phyloP scores from a whole-genome alignment of 495 filamentous ascomycete genomes.

The Podospora conica region DNA sequence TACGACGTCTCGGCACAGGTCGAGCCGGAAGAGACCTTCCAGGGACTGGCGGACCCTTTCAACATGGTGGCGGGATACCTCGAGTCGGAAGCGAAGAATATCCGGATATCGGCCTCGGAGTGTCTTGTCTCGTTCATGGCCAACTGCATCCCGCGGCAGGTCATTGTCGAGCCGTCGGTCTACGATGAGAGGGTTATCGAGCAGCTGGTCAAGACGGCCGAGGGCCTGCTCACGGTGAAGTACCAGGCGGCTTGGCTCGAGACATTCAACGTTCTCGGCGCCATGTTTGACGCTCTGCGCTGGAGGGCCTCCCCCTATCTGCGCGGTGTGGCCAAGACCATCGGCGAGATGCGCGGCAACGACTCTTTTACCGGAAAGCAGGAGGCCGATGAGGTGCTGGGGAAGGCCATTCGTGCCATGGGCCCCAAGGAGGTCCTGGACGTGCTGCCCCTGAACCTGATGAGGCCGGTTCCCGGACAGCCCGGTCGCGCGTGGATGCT shows the following conservation, averaged over 20 bases:
- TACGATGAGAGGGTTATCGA: constrained; percentile 81
- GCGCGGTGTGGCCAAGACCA: constrained; percentile 59
- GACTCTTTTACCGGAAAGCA: constrained; percentile 91
- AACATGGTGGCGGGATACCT: constrained; percentile 70
- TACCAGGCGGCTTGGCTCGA: constrained; percentile 95
- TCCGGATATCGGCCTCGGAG: constrained; percentile 87
- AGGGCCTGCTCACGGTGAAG: constrained; percentile 73
- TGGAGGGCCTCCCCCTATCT: constrained; percentile 79
- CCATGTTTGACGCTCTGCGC: constrained; percentile 76
- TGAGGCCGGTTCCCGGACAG: constrained; percentile 64
- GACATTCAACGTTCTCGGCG: constrained; percentile 83
- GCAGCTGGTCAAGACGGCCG: constrained; percentile 60
- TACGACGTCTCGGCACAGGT: constrained; percentile 91
- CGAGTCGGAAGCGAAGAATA: constrained; percentile 80
- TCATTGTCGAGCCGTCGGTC: constrained; percentile 78
- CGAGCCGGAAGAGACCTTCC: constrained; percentile 77
- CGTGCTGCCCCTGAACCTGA: constrained; percentile 79
- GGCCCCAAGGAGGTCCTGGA: constrained; percentile 74
- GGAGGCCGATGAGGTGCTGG: constrained; percentile 83
- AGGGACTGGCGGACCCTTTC: constrained; percentile 78
- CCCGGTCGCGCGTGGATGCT: constrained; percentile 91
- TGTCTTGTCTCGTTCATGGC: constrained; percentile 87
- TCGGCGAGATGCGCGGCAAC: constrained; percentile 84
- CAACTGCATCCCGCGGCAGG: constrained; percentile 74
- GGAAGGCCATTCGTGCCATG: constrained; percentile 79